Evolutionary conservation across 2,329 filamentous ascomycete species (phyloP).

Genomic region (Paracorniculantispora psalliotae): DNA sequence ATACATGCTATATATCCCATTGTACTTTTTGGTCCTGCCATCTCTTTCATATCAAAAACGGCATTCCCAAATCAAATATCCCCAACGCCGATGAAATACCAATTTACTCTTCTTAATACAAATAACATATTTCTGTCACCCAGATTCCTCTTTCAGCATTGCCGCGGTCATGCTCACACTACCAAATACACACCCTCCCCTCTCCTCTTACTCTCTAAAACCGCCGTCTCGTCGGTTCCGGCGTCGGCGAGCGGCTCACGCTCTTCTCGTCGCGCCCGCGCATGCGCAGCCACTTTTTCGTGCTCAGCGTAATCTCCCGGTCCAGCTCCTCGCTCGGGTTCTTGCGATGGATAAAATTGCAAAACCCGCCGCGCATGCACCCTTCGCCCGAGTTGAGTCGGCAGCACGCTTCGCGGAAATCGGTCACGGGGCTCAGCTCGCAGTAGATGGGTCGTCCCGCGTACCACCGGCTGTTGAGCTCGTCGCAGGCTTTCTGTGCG

Average conservation of each 20-base stretch:
- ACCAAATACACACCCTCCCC: background rate
- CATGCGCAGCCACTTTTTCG: constrained; percentile 93
- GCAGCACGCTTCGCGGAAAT: constrained; percentile 97
- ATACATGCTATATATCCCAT: background rate
- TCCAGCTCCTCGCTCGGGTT: constrained; percentile 88
- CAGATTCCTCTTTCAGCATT: no score
- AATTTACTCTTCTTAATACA: no score
- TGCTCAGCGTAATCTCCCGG: constrained; percentile 76
- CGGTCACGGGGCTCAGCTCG: constrained; percentile 92
- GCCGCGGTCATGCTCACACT: no score
- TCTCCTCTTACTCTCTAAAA: constrained; percentile 38
- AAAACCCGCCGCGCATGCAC: constrained; percentile 93
- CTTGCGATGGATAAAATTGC: constrained; percentile 99
- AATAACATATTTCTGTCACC: no score
- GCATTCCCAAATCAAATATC: no score
- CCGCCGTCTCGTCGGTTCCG: constrained; percentile 72
- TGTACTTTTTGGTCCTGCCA: background rate
- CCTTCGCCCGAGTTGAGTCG: constrained; percentile 91
- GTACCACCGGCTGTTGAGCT: constrained; percentile 93
- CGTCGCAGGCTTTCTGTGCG: constrained; percentile 89
- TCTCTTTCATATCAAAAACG: no score
- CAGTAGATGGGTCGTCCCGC: constrained; percentile 96
- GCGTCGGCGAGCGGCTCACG: constrained; percentile 75
- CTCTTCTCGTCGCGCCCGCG: constrained; percentile 81
- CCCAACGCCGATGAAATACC: no score